phyloP scores from a whole-genome alignment of 2,329 filamentous ascomycete species.

The Ceratocystiopsis sp. region DNA sequence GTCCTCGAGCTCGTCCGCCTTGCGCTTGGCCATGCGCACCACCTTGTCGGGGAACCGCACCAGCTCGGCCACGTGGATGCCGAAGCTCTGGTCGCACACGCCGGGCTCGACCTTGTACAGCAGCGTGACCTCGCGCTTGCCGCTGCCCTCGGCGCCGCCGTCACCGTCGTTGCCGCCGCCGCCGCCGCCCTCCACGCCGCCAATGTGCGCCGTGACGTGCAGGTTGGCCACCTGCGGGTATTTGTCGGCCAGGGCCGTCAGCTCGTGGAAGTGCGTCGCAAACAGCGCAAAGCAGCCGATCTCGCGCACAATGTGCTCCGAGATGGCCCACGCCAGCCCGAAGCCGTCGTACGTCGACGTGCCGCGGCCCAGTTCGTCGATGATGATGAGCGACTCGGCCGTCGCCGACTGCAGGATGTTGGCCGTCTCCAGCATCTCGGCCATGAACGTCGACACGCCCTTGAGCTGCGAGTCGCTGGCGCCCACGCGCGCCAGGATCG shows the following conservation, averaged over 20 bases:
- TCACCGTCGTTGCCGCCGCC: slow-evolving; percentile 15
- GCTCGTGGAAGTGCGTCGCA: slow-evolving; percentile 95
- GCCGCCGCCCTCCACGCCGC: slow-evolving; percentile 21
- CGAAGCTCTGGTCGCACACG: slow-evolving; percentile 93
- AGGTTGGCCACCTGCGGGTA: slow-evolving; percentile 82
- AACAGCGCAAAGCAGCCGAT: slow-evolving; percentile 92
- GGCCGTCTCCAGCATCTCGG: slow-evolving; percentile 96
- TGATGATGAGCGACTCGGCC: slow-evolving; percentile 89
- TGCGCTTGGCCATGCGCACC: slow-evolving; percentile 96
- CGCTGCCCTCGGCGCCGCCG: slow-evolving; percentile 17
- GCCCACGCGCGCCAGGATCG: slow-evolving; percentile 87
- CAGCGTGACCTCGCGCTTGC: slow-evolving; percentile 74
- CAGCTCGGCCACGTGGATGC: slow-evolving; percentile 93
- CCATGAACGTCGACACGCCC: slow-evolving; percentile 98
- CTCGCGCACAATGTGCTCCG: slow-evolving; percentile 89
- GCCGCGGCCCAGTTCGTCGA: slow-evolving; percentile 89
- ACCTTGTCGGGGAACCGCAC: slow-evolving; percentile 95
- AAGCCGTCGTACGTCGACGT: slow-evolving; percentile 98
- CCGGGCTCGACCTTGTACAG: slow-evolving; percentile 94
- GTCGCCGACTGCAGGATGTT: slow-evolving; percentile 97
- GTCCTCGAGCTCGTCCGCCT: slow-evolving; percentile 94
- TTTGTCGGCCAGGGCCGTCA: slow-evolving; percentile 77
- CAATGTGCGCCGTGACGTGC: slow-evolving; percentile 90
- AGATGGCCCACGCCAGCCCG: slow-evolving; percentile 97
- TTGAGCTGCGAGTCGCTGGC: slow-evolving; percentile 95